Percentiles rank a stretch among this genome's conserved stretches.
phyloP scores from a whole-genome alignment of 179 eudicot species.

The Drosera spatulata region DNA sequence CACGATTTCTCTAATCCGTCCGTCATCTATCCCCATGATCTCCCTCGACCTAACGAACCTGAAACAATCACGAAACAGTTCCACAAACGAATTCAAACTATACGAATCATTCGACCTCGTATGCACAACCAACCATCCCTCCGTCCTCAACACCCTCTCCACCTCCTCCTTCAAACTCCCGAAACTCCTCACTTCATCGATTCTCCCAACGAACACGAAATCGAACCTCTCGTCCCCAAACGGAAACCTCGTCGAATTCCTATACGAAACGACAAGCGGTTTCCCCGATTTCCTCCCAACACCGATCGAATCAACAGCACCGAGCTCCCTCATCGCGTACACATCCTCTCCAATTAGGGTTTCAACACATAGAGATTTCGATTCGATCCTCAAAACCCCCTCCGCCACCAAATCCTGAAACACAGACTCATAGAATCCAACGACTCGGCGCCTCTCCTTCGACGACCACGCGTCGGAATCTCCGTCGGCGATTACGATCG shows the following conservation, averaged over 20 bases:
- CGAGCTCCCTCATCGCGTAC: slow-evolving; percentile 7
- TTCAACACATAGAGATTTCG: slow-evolving; percentile 3
- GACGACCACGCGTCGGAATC: not conserved
- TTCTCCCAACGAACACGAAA: slow-evolving; percentile 41
- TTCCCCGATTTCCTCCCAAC: slow-evolving; percentile 37
- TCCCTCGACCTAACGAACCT: slow-evolving; percentile 42
- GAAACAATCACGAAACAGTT: slow-evolving; percentile 60
- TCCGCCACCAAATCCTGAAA: slow-evolving; percentile 11
- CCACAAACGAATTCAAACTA: slow-evolving; percentile 68
- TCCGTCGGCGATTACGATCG: not conserved
- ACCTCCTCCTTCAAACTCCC: slow-evolving; percentile 32
- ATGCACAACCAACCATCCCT: slow-evolving; percentile 75
- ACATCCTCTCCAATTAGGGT: slow-evolving; percentile 4
- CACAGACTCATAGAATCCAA: slow-evolving; percentile 3
- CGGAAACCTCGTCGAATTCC: slow-evolving; percentile 22
- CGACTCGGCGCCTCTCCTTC: not conserved
- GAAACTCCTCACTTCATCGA: slow-evolving; percentile 24
- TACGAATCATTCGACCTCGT: slow-evolving; percentile 54
- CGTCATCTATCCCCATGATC: slow-evolving; percentile 24
- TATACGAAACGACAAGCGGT: slow-evolving; percentile 37
- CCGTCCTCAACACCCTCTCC: slow-evolving; percentile 51
- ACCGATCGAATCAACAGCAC: not conserved
- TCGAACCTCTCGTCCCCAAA: slow-evolving; percentile 37
- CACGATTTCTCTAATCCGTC: slow-evolving; percentile 52
- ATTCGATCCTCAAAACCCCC: slow-evolving; percentile 4